Conservation (phyloP, 1,139 yeast species). For the Magnusiomyces paraingens region DNA sequence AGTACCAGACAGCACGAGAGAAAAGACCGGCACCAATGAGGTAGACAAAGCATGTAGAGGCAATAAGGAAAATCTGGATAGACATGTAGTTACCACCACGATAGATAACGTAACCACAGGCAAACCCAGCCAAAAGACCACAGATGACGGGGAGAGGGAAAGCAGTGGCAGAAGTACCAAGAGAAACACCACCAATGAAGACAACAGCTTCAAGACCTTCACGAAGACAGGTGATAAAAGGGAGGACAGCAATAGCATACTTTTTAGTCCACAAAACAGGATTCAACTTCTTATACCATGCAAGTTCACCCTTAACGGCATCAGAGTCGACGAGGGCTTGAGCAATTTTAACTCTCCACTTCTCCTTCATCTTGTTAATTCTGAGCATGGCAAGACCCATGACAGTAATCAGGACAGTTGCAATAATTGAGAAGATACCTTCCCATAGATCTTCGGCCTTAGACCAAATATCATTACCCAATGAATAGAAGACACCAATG, state of each 20-base stretch:
- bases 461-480: slow-evolving; percentile 80
- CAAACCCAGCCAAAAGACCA: slow-evolving; percentile 62
- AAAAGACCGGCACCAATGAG: slow-evolving; percentile 84
- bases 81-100: slow-evolving; percentile 74
- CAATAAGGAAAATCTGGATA: slow-evolving; percentile 69
- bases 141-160: slow-evolving; percentile 76
- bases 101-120: slow-evolving; percentile 63
- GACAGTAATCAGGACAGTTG: slow-evolving; percentile 71
- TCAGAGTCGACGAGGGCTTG: slow-evolving; percentile 52
- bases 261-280: slow-evolving; percentile 43
- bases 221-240: slow-evolving; percentile 72
- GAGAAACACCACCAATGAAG: slow-evolving; percentile 82
- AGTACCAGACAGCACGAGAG: slow-evolving; percentile 87
- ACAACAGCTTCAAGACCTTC: slow-evolving; percentile 89
- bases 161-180: slow-evolving; percentile 65
- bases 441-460: slow-evolving; percentile 89
- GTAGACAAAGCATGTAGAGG: slow-evolving; percentile 81
- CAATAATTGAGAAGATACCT: slow-evolving; percentile 78
- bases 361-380: slow-evolving; percentile 82
- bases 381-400: slow-evolving; percentile 94
- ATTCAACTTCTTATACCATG: slow-evolving; percentile 24
- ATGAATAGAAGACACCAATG: slow-evolving; percentile 73
- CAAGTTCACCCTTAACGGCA: slow-evolving; percentile 26
- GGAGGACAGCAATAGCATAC: slow-evolving; percentile 69
- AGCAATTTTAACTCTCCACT: slow-evolving; percentile 88